Base-by-base conservation (phyloP, 2,329 filamentous ascomycete species). In the Epichloe sp. region DNA sequence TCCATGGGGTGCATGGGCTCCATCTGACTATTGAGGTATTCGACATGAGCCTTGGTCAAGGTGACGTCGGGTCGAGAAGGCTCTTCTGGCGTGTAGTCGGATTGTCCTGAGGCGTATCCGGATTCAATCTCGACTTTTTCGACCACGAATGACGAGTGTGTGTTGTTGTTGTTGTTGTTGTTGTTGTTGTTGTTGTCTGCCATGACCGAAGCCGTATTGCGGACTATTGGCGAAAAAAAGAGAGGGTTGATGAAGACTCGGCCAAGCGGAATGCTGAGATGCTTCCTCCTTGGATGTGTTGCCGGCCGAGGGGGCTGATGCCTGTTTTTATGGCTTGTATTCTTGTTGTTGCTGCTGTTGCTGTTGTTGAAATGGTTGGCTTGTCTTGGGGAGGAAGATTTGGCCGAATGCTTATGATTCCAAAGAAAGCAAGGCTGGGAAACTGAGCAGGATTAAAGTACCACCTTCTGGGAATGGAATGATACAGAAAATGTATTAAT, bases 1-100 rank as follows among this genome's bases (percentile, higher is more conserved):
- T 96, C 91, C 77, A 91, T 77, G 55, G 93, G 88, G 64, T 90
- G 82, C 68, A 97, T 86, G 63, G 83, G 79, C 68, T 93, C 86
- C 60, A 98, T 74, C 69, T 95, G 88, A 57, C 82, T 72, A 76
- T 98, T 98, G 66, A 98, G 78, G 69, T 91, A 91, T 62, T 87
- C 84, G 59, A 97, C 76, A 68, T 98, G 91, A 56, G 85, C 79
- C 66, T 85, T 85, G 58, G 88, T 91, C 73, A 98, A 88, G 68
- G 84, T 82, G 61, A 97, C 77, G 54, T 87, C 80, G 14, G 90
- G 86, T 19, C 91, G 75, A 57, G 56, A 64, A 36, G 63, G 60
- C 43, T 60, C 61, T 41, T 63, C 61, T 23, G 67, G 61, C n/a
- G 64, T 64, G 57, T 68, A 68, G 57, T 68, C 67, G 45, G 68